A percentile compares a stretch with the other conserved stretches of the same genome.
phyloP scores from a whole-genome alignment of 768 basidiomycete genomes.

The Leccinum uliginosum region DNA sequence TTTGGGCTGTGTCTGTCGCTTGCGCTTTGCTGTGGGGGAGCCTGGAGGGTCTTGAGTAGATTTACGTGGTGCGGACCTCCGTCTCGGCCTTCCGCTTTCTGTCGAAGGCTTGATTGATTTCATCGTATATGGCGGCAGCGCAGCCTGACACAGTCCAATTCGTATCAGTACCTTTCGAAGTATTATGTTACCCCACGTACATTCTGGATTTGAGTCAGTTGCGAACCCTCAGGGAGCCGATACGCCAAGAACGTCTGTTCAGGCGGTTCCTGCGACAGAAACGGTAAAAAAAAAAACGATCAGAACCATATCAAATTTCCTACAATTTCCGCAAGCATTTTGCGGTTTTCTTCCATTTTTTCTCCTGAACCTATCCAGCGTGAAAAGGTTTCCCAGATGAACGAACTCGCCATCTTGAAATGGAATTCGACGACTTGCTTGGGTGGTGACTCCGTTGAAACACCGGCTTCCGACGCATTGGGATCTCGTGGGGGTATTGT shows the following conservation, averaged over 20 bases:
- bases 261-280: constrained; percentile 34
- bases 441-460: constrained; percentile 6
- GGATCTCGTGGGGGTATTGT: constrained; percentile 11
- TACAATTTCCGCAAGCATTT: constrained; percentile 46
- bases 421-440: constrained; percentile 42
- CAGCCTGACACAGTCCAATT: constrained; percentile 32
- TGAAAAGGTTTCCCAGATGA: constrained; percentile 54
- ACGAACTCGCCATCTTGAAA: constrained; percentile 43
- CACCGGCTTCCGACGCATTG: constrained; percentile 10
- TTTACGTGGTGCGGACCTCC: constrained; percentile 33
- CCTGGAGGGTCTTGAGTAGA: constrained; percentile 19
- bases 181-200: constrained; percentile 34
- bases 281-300: background rate
- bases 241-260: constrained; percentile 54
- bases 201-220: constrained; percentile 55
- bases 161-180: background rate
- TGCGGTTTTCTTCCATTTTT: constrained; percentile 46
- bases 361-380: constrained; percentile 60
- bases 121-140: constrained; percentile 46
- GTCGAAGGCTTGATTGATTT: constrained; percentile 53
- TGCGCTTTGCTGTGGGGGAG: constrained; percentile 37
- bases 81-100: constrained; percentile 34
- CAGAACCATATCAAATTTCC: background rate
- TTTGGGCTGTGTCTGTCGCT: constrained; percentile 34
- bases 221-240: constrained; percentile 49